Base-by-base conservation (phyloP, 805 yeast species). In the Cyberlindnera petersonii region DNA sequence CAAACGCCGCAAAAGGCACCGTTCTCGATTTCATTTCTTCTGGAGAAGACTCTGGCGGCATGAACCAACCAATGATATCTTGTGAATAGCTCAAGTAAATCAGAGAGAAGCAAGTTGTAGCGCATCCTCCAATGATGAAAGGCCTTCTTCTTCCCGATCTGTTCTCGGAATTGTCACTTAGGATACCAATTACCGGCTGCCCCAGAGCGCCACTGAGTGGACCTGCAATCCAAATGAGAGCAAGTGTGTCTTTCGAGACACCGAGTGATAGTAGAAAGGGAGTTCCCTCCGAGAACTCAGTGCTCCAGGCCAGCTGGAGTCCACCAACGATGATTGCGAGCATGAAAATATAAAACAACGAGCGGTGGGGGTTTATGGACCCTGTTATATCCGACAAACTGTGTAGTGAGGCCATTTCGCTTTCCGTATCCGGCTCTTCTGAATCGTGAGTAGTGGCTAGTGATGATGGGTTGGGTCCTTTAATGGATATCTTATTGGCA, bases 171-270 rank as follows among this genome's bases (percentile, higher is more conserved):
- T 68, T 67, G 53, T 79, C 86, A 42, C 80, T 73, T 31, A 74
- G 50, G 7, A 75, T 63, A 0, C 86, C 86, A 27, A 78, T 72
- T 4, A 78, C 61, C 0, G 86, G 86, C 55, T 79, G 85, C 0
- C 82, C 82, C 17, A 79, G 46, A 1, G 79, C 67, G 1, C 85
- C 85, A 11, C 80, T 72, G 13, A 77, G 49, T 1, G 86, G 85
- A 2, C 85, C 83, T 1, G 83, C 82, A 17, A 79, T 67, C 86
- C 85, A 79, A 4, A 79, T 71, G 32, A 79, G 59, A 6, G 82
- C 77, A 48, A 79, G 56, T 1, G 68, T 49, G 17, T 74, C 69
- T 48, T 76, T 77, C 2, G 82, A 71, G 33, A 79, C 62, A 5
- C 85, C 85, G n/a, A 79, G 58, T 0, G 80, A 74, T n/a, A 77